Percentiles rank a stretch among this genome's conserved stretches.
phyloP scores from a whole-genome alignment of 202 grass and related monocot species.

The Panicum virgatum region DNA sequence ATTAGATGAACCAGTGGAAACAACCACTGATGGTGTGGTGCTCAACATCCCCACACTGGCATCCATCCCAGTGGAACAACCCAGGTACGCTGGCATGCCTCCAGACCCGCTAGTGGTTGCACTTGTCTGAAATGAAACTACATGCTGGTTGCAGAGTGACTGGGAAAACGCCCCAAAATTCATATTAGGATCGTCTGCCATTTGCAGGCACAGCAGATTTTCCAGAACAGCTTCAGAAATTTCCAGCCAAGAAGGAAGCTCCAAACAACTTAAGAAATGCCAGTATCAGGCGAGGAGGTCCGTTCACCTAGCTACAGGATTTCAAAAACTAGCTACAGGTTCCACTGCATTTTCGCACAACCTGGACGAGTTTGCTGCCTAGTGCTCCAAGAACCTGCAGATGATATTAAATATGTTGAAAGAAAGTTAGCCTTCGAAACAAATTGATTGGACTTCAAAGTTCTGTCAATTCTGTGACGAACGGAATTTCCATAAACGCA shows the following conservation, averaged over 20 bases:
- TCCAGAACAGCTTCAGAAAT: conserved; percentile 30
- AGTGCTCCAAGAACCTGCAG: conserved; percentile 32
- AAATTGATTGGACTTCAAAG: background rate
- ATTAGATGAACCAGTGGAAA: conserved; percentile 54
- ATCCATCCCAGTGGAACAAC: conserved; percentile 46
- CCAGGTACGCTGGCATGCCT: conserved; percentile 49
- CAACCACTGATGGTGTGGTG: conserved; percentile 51
- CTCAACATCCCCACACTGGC: conserved; percentile 46
- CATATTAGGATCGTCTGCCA: conserved; percentile 68
- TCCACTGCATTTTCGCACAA: background rate
- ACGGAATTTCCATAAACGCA: background rate
- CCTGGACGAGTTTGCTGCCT: conserved; percentile 1
- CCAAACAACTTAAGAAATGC: conserved; percentile 30
- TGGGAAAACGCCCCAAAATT: conserved; percentile 74
- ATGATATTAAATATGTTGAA: conserved; percentile 17
- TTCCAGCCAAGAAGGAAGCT: conserved; percentile 29
- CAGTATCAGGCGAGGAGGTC: conserved; percentile 11
- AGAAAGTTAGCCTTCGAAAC: conserved; percentile 21
- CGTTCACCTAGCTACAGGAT: background rate
- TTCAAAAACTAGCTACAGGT: background rate
- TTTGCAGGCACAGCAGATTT: conserved; percentile 41
- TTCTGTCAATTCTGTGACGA: conserved; percentile 14
- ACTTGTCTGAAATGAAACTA: conserved; percentile 83
- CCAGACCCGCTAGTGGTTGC: conserved; percentile 40
- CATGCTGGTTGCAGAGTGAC: conserved; percentile 72